Base-by-base conservation (phyloP, 441 rosid genomes). In the Raphanus hybrid region DNA sequence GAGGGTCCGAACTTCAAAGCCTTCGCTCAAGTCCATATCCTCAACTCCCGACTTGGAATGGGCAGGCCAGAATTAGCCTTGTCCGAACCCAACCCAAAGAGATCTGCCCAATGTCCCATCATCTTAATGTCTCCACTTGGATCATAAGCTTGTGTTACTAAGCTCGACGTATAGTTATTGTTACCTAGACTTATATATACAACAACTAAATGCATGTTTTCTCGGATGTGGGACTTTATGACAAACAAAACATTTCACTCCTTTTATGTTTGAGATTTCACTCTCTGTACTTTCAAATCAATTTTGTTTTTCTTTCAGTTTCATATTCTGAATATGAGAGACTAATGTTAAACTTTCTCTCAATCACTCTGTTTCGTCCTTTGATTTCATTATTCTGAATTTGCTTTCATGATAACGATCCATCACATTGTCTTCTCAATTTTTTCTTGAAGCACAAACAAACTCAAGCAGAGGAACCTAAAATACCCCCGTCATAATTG, bases 21-120 rank as follows among this genome's bases (percentile, higher is more conserved):
- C 27, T 55, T 55, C 27, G 60, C 6, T 55, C 11, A 27, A 55
- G 12, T 18, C 60, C 26, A 5, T 3, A 16, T 0, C 5, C 60
- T 55, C 60, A 55, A 18, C 12, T 55, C 60, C 60, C 5, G 11
- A 55, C 60, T 55, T 55, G 60, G 60, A 55, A 55, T 55, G 60
- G 60, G 60, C 60, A 55, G 11, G 27, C 60, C 6, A 55, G 60
- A 16, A 18, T 7, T 7, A 15, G 59, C 59, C 59, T 26, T 6
- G 0, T 0, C 23, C 26, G 18, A 48, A 48, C 18, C 16, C 18
- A 8, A 8, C 55, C 55, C 7, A 48, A 48, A 1, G 14, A 48
- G 55, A 48, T n/a, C 3, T 0, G 8, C 3, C 16, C 55, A 48
- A 48, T 48, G 18, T 48, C 55, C 55, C 16, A 48, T 5, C 55